Base-by-base conservation (phyloP, 2,329 filamentous ascomycete species). In the Aureobasidium sp. region DNA sequence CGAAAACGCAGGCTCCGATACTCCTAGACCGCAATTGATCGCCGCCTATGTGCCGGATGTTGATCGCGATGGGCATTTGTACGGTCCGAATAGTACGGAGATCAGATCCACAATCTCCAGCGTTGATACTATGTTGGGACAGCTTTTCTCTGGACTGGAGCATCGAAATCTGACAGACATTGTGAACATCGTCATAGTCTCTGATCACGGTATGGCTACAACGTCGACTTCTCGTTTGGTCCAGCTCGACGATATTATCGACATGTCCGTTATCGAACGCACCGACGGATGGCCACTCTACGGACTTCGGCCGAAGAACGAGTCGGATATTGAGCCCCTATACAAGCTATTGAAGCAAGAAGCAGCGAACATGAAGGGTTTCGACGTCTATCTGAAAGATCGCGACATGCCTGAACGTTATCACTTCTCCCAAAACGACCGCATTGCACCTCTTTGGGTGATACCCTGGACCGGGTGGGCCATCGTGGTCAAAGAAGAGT, bases 191-290 rank as follows among this genome's bases (percentile, higher is more conserved):
- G 86, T 99, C 37, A 82, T 99, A n/a, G 93, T 99, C 2, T 97
- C 91, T 0, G 94, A 99, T 72, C 94, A 99, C 72, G 94, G 94
- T 56, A 99, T 99, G 94, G 94, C 94, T 1, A 96, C 91, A 0
- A 97, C 94, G 0, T 89, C 92, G 64, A 84, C 83, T 0, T 81
- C 86, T 20, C 84, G 94, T 12, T 79, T 97, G 49, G 82, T 97
- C 29, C 94, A 97, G 74, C 80, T 97, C 2, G 94, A 99, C 66
- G 91, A 97, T 70, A 76, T 97, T 4, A 80, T 97, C 51, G 90
- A 97, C 71, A 81, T 88, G 6, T 78, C 77, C 53, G 82, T 91
- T 68, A 86, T 97, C 48, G 87, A 88, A 63, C 91, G 94, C 71
- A 88, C 86, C 29, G 94, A 99, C 68, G 94, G 94, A 61, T 99